Percentiles rank a stretch among this genome's conserved stretches.
These are phyloP conservation scores for cucumber (Cucumis sativus) DNA, from an alignment of 306 rosid species.

Conservation along the genomic window DNA sequence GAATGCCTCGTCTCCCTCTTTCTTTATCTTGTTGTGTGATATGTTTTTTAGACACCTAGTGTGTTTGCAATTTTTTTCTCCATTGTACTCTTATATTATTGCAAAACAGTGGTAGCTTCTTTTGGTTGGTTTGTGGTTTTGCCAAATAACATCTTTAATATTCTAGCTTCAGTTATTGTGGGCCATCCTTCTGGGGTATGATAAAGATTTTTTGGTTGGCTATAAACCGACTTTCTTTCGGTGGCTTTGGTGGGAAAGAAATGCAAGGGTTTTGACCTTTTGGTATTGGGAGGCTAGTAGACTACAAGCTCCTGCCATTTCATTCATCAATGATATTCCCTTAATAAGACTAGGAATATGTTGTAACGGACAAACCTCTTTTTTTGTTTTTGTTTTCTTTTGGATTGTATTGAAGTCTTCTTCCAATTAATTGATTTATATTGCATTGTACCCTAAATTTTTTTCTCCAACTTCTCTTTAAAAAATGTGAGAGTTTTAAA, in stretches of 20 bases:
- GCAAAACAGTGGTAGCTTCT: neutral
- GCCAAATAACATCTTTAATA: neutral
- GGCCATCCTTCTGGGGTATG: neutral
- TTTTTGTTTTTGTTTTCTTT: neutral
- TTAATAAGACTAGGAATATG: neutral
- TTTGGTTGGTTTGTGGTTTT: neutral
- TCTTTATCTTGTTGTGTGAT: neutral
- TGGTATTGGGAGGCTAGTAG: neutral
- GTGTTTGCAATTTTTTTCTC: neutral
- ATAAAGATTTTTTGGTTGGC: neutral
- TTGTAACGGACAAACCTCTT: neutral
- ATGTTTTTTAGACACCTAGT: neutral
- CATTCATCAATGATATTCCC: neutral
- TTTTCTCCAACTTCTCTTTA: too few species aligned
- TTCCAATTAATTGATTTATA: neutral
- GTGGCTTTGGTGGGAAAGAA: neutral
- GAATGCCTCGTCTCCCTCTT: neutral
- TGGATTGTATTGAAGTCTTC: neutral
- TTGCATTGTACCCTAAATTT: too few species aligned
- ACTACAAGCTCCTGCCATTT: neutral
- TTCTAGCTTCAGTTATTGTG: neutral
- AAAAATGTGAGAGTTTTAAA: too few species aligned
- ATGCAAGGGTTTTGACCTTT: neutral
- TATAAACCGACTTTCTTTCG: neutral
- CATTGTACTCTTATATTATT: neutral